Percentiles rank a stretch among this genome's conserved stretches.
These are phyloP conservation scores for Tulasnella sp. DNA, from an alignment of 768 basidiomycete genomes.

Conservation along the genomic window DNA sequence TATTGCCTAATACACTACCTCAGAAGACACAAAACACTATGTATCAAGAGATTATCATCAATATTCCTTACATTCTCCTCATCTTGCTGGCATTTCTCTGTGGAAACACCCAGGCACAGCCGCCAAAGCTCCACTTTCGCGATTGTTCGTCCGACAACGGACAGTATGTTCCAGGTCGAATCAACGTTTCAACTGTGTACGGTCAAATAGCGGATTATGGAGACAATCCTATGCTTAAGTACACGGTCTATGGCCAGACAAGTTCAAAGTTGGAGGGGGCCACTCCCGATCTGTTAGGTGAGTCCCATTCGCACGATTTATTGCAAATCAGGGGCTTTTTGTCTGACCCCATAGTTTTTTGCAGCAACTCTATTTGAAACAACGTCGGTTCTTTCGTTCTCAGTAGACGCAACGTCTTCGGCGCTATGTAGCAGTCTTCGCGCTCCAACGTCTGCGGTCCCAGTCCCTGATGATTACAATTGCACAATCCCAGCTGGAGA, in stretches of 20 bases:
- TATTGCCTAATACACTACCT: too few relatives aligned
- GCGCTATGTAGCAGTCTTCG: slow-evolving; percentile 70
- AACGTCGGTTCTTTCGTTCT: slow-evolving; percentile 65
- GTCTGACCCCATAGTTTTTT: not conserved
- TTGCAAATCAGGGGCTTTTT: slow-evolving; percentile 10
- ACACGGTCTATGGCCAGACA: slow-evolving; percentile 12
- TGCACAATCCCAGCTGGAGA: slow-evolving; percentile 73
- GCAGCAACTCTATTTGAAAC: slow-evolving; percentile 79
- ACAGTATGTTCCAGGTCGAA: slow-evolving; percentile 35
- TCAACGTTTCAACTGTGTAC: slow-evolving; percentile 57
- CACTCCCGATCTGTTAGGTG: slow-evolving; percentile 34
- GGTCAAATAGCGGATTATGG: slow-evolving; percentile 45
- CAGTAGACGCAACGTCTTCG: slow-evolving; percentile 52
- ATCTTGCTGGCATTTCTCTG: not conserved
- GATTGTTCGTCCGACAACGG: slow-evolving; percentile 49
- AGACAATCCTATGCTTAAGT: slow-evolving; percentile 23
- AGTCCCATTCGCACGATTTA: slow-evolving; percentile 49
- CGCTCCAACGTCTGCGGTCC: slow-evolving; percentile 44
- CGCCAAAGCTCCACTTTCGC: slow-evolving; percentile 46
- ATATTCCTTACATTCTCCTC: not conserved
- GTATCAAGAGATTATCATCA: too few relatives aligned
- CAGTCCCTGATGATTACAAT: slow-evolving; percentile 39
- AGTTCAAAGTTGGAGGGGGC: slow-evolving; percentile 10
- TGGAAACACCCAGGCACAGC: slow-evolving; percentile 32
- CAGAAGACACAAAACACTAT: too few relatives aligned